These are phyloP conservation scores for Setomelanomma holmii DNA, from an alignment of 2,329 filamentous ascomycete genomes.

Conservation along the genomic window DNA sequence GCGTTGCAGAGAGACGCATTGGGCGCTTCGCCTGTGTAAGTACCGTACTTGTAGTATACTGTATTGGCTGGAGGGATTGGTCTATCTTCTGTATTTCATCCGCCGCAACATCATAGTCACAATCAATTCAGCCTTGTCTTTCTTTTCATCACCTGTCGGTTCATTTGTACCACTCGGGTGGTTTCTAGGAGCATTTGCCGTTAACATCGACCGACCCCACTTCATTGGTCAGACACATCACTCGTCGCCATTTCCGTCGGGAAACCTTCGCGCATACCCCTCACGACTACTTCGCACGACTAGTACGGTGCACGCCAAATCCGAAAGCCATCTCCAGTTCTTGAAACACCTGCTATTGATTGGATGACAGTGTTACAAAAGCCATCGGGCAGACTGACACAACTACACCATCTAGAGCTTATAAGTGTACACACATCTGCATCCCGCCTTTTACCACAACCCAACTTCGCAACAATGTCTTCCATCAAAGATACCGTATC, in stretches of 20 bases:
- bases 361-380: background rate
- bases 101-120: background rate
- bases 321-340: background rate
- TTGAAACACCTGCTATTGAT: background rate
- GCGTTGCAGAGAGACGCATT: background rate
- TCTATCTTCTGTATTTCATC: background rate
- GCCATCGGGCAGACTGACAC: background rate
- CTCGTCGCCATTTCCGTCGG: background rate
- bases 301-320: background rate
- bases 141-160: background rate
- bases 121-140: background rate
- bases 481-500: constrained; percentile 37
- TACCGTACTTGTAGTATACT: constrained; percentile 1
- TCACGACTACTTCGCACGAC: background rate
- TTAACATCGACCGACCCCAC: background rate
- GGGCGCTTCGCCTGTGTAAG: no score
- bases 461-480: constrained; percentile 26
- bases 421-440: background rate
- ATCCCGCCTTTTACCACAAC: background rate
- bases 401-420: background rate
- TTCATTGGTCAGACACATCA: constrained; percentile 4
- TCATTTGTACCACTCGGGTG: background rate
- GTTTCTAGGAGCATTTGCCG: background rate
- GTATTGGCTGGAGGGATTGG: background rate
- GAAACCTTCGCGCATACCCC: constrained; percentile 1